Conservation (phyloP, 495 filamentous ascomycete species). For the Aspergillus heteromorphus region DNA sequence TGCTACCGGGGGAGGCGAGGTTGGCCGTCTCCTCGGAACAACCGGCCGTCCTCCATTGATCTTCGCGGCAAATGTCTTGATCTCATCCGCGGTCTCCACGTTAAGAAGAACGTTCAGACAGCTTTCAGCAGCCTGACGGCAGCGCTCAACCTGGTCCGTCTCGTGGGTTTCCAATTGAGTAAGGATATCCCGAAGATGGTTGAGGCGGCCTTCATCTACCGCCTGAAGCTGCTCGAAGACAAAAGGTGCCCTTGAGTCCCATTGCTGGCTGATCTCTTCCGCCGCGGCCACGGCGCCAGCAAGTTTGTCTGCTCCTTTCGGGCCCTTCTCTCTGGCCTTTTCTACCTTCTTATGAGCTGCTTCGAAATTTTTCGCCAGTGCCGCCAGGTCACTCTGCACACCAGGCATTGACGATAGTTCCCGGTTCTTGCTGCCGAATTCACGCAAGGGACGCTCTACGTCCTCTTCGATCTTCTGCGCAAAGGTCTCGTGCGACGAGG, state of each 20-base stretch:
- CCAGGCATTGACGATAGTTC: slow-evolving; percentile 83
- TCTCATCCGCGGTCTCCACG: slow-evolving; percentile 81
- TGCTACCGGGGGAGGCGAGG: slow-evolving; percentile 11
- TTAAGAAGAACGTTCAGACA: slow-evolving; percentile 83
- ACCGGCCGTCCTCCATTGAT: slow-evolving; percentile 30
- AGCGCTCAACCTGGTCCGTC: slow-evolving; percentile 77
- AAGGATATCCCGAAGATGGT: slow-evolving; percentile 86
- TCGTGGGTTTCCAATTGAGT: slow-evolving; percentile 93
- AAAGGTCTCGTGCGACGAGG: slow-evolving; percentile 77
- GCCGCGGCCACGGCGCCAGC: slow-evolving; percentile 68
- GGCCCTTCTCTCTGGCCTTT: slow-evolving; percentile 75
- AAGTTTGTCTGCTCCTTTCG: slow-evolving; percentile 74
- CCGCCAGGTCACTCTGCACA: slow-evolving; percentile 72
- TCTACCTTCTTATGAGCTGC: slow-evolving; percentile 79
- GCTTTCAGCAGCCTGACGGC: slow-evolving; percentile 68
- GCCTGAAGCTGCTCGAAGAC: slow-evolving; percentile 93
- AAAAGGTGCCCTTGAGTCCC: slow-evolving; percentile 94
- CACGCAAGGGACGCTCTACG: slow-evolving; percentile 79
- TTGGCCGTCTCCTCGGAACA: slow-evolving; percentile 12
- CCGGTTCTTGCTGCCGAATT: slow-evolving; percentile 62
- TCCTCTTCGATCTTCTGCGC: slow-evolving; percentile 84
- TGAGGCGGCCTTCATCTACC: slow-evolving; percentile 81
- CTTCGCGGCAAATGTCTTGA: slow-evolving; percentile 72
- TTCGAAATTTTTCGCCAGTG: slow-evolving; percentile 81
- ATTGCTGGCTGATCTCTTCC: slow-evolving; percentile 73